phyloP scores from a whole-genome alignment of 2,329 filamentous ascomycete species.

The Elsinoe batatas region DNA sequence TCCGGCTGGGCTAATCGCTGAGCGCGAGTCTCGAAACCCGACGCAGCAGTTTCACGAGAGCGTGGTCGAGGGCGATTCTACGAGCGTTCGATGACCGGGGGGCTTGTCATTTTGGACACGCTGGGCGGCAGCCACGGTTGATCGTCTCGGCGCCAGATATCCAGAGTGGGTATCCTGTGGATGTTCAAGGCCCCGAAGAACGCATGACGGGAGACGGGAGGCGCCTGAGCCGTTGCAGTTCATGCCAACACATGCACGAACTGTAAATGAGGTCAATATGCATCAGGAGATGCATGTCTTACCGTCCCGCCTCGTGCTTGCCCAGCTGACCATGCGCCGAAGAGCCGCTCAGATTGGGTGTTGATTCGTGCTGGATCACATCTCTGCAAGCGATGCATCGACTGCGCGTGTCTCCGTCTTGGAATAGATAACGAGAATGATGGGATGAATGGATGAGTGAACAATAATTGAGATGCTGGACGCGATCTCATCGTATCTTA shows the following conservation, averaged over 20 bases:
- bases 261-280: constrained; percentile 1
- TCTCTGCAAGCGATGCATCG: constrained; percentile 1
- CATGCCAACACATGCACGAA: not conserved
- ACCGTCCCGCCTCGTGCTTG: not conserved
- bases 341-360: not conserved
- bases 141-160: not conserved
- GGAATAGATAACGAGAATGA: not conserved
- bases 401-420: not conserved
- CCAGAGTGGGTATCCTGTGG: not conserved
- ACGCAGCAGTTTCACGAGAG: not conserved
- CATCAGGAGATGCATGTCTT: not conserved
- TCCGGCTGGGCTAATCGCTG: constrained; percentile 10
- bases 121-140: not conserved
- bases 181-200: not conserved
- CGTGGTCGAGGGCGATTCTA: not conserved
- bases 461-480: not conserved
- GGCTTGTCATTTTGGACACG: not conserved
- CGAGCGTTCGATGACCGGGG: constrained; percentile 10
- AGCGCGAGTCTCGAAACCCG: constrained; percentile 4
- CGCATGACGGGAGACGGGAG: constrained; percentile 5
- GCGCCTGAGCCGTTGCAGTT: not conserved
- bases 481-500: not conserved
- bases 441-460: not conserved
- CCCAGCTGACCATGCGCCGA: not conserved
- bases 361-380: constrained; percentile 1